Base-by-base conservation (phyloP, 2,329 filamentous ascomycete species). In the Tympanopsis confertula region DNA sequence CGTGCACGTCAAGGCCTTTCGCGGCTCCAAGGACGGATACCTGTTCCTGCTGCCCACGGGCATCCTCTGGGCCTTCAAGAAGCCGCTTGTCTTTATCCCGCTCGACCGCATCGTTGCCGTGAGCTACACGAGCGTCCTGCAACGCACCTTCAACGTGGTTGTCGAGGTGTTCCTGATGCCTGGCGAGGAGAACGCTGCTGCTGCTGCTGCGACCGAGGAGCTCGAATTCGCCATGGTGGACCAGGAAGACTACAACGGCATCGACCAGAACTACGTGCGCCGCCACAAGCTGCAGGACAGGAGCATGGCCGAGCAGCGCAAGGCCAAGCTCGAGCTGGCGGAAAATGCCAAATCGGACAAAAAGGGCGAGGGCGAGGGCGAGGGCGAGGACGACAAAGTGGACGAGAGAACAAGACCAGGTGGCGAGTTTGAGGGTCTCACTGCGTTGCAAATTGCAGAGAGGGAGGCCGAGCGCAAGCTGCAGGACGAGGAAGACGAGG, bases 21-120 rank as follows among this genome's bases (percentile, higher is more conserved):
- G 78, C 33, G 78, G 78, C 15, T 77, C 69, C 41, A 83, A 82
- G 52, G 78, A 83, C 41, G 78, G 78, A 0, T 81, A 69, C 45
- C 59, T 82, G 1, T 82, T 81, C 50, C 81, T 82, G 50, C 58
- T 83, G 13, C 68, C 75, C 20, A 75, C 65, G 19, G 78, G 78
- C 13, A 81, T 83, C 38, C 52, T 83, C 5, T 83, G 77, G 75
- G 77, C 67, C 1, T 83, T 78, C 62, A 82, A 81, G 56, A 83
- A 82, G 54, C 78, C 78, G 1, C 53, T 82, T 2, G 57, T 79
- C 17, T 82, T 81, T 46, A 61, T 82, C 4, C 74, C 76, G 4
- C 64, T 80, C 14, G 67, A 71, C 38, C 64, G 69, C 12, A 74
- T 82, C 37, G 62, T 64, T 0, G 74, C 75, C 2, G 63, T 81